phyloP scores from a whole-genome alignment of 2,329 filamentous ascomycete species.

The Verruconis gallopava region DNA sequence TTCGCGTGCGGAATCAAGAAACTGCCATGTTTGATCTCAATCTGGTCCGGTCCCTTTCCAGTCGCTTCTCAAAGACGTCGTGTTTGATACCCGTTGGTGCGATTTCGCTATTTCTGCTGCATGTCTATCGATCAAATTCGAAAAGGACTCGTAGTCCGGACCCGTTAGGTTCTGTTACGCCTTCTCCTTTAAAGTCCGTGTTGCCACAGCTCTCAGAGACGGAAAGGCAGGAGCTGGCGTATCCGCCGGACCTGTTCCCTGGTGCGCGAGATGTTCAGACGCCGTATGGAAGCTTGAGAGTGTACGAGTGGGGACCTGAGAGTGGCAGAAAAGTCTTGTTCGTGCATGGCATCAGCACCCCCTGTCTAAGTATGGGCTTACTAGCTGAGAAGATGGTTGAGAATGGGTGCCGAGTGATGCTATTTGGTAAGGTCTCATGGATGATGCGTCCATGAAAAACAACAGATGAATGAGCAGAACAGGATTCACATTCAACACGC shows the following conservation, averaged over 20 bases:
- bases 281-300: slow-evolving; percentile 56
- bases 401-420: slow-evolving; percentile 61
- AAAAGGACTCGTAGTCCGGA: slow-evolving; percentile 9
- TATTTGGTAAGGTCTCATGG: slow-evolving; percentile 50
- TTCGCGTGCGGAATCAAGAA: no score
- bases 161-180: slow-evolving; percentile 14
- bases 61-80: neutral
- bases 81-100: neutral
- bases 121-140: slow-evolving; percentile 10
- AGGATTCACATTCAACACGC: no score
- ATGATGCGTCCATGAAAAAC: no score
- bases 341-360: slow-evolving; percentile 72
- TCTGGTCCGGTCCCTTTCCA: no score
- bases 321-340: slow-evolving; percentile 59
- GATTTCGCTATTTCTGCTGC: slow-evolving; percentile 11
- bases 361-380: slow-evolving; percentile 54
- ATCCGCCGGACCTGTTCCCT: slow-evolving; percentile 58
- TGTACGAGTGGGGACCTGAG: slow-evolving; percentile 71
- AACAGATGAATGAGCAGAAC: no score
- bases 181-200: slow-evolving; percentile 19
- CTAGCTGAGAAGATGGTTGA: slow-evolving; percentile 52
- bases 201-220: slow-evolving; percentile 18
- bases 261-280: slow-evolving; percentile 55
- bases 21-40: no score
- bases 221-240: slow-evolving; percentile 29